Evolutionary conservation across 495 filamentous ascomycete species (phyloP), one percentile per base, ranked within the genome.

Genomic region (Neurospora sp.): DNA sequence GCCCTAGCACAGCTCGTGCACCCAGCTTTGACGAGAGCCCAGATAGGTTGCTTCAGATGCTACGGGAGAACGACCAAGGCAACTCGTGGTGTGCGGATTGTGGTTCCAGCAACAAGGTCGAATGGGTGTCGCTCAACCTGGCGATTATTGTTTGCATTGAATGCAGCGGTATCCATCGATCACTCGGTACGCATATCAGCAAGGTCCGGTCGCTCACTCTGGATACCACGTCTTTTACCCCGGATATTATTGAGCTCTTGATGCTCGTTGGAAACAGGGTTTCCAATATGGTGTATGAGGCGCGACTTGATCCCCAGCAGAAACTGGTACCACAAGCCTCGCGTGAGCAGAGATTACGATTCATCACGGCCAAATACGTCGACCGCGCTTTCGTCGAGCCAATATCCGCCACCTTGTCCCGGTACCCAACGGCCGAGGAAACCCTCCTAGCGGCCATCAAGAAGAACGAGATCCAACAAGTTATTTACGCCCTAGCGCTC

Each of bases 81-180:
- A 99, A 99, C 81, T 92, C 89, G 71, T 93, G 91, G 89, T 99
- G 96, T 81, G 96, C 95, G 31, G 96, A 99, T 79, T 99, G 96
- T 79, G 93, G 92, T 16, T 96, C 94, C 31, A 90, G 91, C 39
- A 88, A 90, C 75, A 98, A 97, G 81, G 93, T 96, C 20, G 96
- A 99, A 81, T 99, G 96, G 96, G 96, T 97, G 46, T 98, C 95
- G 2, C 97, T 99, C 80, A 99, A 99, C 76, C 88, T 99, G 4
- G 96, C 92, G 39, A 97, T 98, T 71, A 90, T 98, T 39, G 87
- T 99, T 18, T 99, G 96, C 83, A 99, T 99, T 75, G 96, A 99
- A 81, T 99, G 96, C 82, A 96, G 94, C 78, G 96, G 96, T 77
- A 97, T 99, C 73, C 96, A 99, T 82, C 91, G 96, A 31, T 98